Evolutionary conservation across 352 stramenopile genomes (phyloP).

Genomic region (Globisporangium yorkense): DNA sequence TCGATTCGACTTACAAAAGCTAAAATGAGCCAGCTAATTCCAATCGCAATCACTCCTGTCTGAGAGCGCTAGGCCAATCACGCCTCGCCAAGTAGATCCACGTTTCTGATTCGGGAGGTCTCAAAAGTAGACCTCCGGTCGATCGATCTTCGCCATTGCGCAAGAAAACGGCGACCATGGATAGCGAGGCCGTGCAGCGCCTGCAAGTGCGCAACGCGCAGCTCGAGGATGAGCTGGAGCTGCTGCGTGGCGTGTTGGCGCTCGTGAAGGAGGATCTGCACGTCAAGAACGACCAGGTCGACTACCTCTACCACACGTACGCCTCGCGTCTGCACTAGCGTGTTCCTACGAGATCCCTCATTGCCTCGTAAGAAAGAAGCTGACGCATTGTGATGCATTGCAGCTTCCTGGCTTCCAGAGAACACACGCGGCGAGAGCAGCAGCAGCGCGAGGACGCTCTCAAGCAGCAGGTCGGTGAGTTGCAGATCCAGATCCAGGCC

Average conservation of each 20-base stretch:
- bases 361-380: too few relatives aligned
- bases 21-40: too few relatives aligned
- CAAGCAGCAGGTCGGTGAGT: constrained; percentile 11
- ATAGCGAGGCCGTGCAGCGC: neutral
- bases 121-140: too few relatives aligned
- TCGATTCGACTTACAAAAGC: too few relatives aligned
- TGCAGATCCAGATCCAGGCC: constrained; percentile 15
- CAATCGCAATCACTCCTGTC: too few relatives aligned
- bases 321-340: neutral
- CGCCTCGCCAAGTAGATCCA: too few relatives aligned
- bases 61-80: too few relatives aligned
- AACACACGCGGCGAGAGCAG: constrained; percentile 19
- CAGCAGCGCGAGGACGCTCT: constrained; percentile 15
- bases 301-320: constrained; percentile 25
- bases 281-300: constrained; percentile 30
- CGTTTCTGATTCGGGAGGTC: too few relatives aligned
- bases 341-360: too few relatives aligned
- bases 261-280: constrained; percentile 29
- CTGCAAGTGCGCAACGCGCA: constrained; percentile 5
- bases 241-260: constrained; percentile 21
- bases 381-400: too few relatives aligned
- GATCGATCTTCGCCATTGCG: too few relatives aligned
- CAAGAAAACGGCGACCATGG: neutral
- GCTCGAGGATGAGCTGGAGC: constrained; percentile 21
- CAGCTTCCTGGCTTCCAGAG: constrained; percentile 17